Percentiles rank a stretch among this genome's conserved stretches.
These are phyloP conservation scores for Phylloporus arenicola DNA, from an alignment of 768 basidiomycete species.

Conservation along the genomic window DNA sequence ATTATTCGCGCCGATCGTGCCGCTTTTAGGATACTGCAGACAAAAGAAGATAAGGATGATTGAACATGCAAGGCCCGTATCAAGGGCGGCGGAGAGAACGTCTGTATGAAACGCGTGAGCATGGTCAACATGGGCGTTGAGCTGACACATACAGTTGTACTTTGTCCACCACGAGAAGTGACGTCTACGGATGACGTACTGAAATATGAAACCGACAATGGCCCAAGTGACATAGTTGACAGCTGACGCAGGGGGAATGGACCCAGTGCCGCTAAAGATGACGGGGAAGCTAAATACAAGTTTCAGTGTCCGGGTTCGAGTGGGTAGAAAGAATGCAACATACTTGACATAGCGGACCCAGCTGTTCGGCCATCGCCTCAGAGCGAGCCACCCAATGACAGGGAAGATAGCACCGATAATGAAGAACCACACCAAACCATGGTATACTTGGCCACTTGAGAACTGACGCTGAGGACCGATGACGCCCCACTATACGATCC, in stretches of 20 bases:
- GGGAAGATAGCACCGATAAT: conserved; percentile 66
- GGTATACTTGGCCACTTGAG: conserved; percentile 61
- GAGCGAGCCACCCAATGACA: conserved; percentile 46
- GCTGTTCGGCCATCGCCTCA: conserved; percentile 59
- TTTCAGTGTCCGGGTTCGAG: background rate
- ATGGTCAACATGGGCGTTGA: conserved; percentile 6
- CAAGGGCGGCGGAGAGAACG: conserved; percentile 66
- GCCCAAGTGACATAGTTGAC: conserved; percentile 65
- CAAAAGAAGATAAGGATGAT: conserved; percentile 55
- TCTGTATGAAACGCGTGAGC: conserved; percentile 27
- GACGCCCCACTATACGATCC: conserved; percentile 52
- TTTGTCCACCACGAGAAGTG: conserved; percentile 70
- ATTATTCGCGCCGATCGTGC: conserved; percentile 48
- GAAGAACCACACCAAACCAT: conserved; percentile 70
- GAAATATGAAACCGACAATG: conserved; percentile 63
- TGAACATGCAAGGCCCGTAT: conserved; percentile 61
- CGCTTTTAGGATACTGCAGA: conserved; percentile 59
- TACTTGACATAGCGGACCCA: conserved; percentile 62
- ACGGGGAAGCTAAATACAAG: conserved; percentile 35
- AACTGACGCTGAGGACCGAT: conserved; percentile 77
- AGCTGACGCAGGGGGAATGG: conserved; percentile 62
- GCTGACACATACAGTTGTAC: conserved; percentile 31
- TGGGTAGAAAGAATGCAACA: conserved; percentile 16
- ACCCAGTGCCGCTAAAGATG: conserved; percentile 52
- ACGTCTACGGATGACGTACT: conserved; percentile 55